Percentiles rank a stretch among this genome's conserved stretches.
Evolutionary conservation across 371 early-diverging fungal species (phyloP).

Genomic region (Lichtheimia hyalospora): DNA sequence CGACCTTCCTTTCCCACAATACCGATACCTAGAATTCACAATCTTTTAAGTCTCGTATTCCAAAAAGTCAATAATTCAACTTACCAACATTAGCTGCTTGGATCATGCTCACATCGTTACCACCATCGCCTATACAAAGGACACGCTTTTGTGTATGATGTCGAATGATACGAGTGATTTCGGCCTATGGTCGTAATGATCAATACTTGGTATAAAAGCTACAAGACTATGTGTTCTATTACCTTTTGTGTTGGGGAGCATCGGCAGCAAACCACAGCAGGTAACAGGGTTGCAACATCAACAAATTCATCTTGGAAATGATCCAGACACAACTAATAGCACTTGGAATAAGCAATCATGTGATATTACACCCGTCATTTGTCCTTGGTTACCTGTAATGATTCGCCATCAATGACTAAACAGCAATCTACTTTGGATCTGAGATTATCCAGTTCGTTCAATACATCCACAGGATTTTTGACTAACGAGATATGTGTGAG

Average conservation of each 20-base stretch:
- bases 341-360: not conserved
- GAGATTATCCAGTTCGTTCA: constrained; percentile 68
- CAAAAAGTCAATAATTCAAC: not conserved
- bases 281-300: constrained; percentile 71
- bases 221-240: not conserved
- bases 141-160: constrained; percentile 76
- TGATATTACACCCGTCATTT: not conserved
- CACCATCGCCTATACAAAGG: constrained; percentile 98
- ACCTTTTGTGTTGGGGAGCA: constrained; percentile 99
- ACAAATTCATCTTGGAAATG: constrained; percentile 83
- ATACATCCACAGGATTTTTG: constrained; percentile 51
- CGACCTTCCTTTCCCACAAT: constrained; percentile 99
- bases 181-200: constrained; percentile 57
- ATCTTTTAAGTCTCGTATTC: not conserved
- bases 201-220: too few species aligned
- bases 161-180: constrained; percentile 88
- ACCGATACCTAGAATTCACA: constrained; percentile 68
- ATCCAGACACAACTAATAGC: constrained; percentile 62
- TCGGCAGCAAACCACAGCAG: constrained; percentile 97
- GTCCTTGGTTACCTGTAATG: constrained; percentile 65
- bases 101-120: constrained; percentile 99
- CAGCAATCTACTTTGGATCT: constrained; percentile 71
- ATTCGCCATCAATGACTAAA: constrained; percentile 97
- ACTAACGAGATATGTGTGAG: constrained; percentile 35
- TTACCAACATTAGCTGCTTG: constrained; percentile 95